Evolutionary conservation across 2,329 filamentous ascomycete species (phyloP).

Genomic region (Penicillium sclerotiorum): DNA sequence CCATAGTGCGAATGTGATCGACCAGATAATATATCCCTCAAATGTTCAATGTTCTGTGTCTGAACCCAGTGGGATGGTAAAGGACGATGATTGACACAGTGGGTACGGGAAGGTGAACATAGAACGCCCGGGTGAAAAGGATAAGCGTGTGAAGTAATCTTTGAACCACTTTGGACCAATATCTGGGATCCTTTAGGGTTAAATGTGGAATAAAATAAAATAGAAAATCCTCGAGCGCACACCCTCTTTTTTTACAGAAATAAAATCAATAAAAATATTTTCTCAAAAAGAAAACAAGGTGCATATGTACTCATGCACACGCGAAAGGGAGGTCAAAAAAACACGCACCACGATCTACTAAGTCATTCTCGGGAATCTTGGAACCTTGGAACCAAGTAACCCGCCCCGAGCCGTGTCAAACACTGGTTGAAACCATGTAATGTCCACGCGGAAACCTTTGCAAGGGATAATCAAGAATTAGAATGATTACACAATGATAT

Average conservation of each 20-base stretch:
- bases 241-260: neutral
- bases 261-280: slow-evolving; percentile 2
- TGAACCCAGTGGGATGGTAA: too few species aligned
- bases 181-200: slow-evolving; percentile 3
- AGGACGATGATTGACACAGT: too few species aligned
- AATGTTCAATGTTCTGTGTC: too few species aligned
- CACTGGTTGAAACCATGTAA: too few species aligned
- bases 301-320: slow-evolving; percentile 19
- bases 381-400: neutral
- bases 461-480: too few species aligned
- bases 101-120: too few species aligned
- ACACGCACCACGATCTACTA: slow-evolving; percentile 8
- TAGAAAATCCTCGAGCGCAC: too few species aligned
- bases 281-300: slow-evolving; percentile 16
- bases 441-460: too few species aligned
- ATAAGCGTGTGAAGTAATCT: neutral
- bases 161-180: neutral
- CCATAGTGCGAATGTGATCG: slow-evolving; percentile 8
- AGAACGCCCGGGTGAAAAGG: slow-evolving; percentile 9
- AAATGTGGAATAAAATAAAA: slow-evolving; percentile 10
- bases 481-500: too few species aligned
- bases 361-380: too few species aligned
- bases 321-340: slow-evolving; percentile 10
- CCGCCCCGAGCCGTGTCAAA: slow-evolving; percentile 22
- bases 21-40: too few species aligned